phyloP scores from a whole-genome alignment of 78 protist genomes.

The Planoprotostelium fungivorum region DNA sequence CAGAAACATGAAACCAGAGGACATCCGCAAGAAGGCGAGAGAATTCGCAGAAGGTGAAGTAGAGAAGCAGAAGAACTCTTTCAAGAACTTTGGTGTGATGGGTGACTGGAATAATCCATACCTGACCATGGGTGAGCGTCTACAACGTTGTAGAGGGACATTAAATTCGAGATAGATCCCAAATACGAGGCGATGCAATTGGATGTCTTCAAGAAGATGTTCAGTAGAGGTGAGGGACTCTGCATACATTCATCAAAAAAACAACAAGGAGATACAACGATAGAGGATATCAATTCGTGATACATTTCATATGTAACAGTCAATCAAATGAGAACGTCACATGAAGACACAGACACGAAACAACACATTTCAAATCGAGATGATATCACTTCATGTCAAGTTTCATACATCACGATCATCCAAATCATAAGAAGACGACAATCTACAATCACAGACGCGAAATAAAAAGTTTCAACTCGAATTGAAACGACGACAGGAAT shows the following conservation, averaged over 20 bases:
- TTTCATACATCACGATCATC: background rate
- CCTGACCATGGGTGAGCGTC: conserved; percentile 46
- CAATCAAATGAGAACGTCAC: too few relatives aligned
- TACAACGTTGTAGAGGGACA: background rate
- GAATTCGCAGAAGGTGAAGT: conserved; percentile 55
- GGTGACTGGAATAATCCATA: conserved; percentile 85
- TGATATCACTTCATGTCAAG: too few relatives aligned
- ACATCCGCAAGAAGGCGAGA: conserved; percentile 49
- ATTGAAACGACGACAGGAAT: conserved; percentile 3
- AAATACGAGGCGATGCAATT: conserved; percentile 81
- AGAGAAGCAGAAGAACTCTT: conserved; percentile 25
- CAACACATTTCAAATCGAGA: too few relatives aligned
- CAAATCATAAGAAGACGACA: background rate
- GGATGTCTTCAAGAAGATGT: conserved; percentile 68
- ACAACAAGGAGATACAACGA: too few relatives aligned
- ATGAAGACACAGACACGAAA: too few relatives aligned
- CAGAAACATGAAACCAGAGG: conserved; percentile 10
- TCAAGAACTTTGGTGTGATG: conserved; percentile 52
- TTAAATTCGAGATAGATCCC: conserved; percentile 13
- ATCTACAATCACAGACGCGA: too few relatives aligned
- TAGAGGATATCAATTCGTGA: too few relatives aligned
- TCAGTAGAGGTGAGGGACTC: conserved; percentile 31
- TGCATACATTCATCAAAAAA: too few relatives aligned
- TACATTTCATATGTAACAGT: too few relatives aligned
- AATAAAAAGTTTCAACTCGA: background rate